Evolutionary conservation across 306 rosid species (phyloP).

Genomic region (Cucurbita ficifolia): DNA sequence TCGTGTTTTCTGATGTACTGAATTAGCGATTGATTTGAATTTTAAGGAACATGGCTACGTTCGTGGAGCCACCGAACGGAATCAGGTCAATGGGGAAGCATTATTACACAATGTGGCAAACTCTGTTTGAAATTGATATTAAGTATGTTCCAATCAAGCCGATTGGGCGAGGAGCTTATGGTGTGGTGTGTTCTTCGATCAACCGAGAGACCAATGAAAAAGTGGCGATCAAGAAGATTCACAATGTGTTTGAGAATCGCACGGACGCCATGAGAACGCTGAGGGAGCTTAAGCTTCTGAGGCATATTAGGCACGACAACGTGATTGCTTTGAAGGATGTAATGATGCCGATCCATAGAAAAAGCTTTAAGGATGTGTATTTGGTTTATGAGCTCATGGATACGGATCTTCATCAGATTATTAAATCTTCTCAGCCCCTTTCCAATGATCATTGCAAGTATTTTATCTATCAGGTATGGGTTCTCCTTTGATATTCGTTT

Average conservation of each 20-base stretch:
- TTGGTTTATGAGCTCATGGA: constrained; percentile 95
- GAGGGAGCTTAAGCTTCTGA: constrained; percentile 71
- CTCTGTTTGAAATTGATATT: constrained; percentile 69
- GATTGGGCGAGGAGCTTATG: constrained; percentile 72
- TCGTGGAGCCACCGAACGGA: constrained; percentile 54
- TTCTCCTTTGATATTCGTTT: constrained; percentile 6
- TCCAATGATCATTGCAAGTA: constrained; percentile 66
- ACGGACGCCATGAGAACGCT: constrained; percentile 57
- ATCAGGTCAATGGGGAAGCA: constrained; percentile 49
- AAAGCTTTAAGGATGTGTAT: constrained; percentile 63
- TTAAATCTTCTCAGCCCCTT: constrained; percentile 54
- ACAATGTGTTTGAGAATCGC: constrained; percentile 50
- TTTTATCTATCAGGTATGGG: constrained; percentile 63
- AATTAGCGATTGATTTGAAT: constrained; percentile 11
- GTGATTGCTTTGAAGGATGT: constrained; percentile 79
- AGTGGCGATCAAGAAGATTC: constrained; percentile 80
- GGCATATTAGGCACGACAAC: constrained; percentile 59
- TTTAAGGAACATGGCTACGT: constrained; percentile 51
- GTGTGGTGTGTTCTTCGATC: constrained; percentile 74
- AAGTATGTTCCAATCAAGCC: constrained; percentile 74
- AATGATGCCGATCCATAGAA: constrained; percentile 52
- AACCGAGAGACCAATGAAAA: constrained; percentile 64
- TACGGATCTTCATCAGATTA: constrained; percentile 72
- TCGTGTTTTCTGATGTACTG: neutral
- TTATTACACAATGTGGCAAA: constrained; percentile 53